phyloP scores from a whole-genome alignment of 805 yeast genomes.

The Torulaspora franciscae region DNA sequence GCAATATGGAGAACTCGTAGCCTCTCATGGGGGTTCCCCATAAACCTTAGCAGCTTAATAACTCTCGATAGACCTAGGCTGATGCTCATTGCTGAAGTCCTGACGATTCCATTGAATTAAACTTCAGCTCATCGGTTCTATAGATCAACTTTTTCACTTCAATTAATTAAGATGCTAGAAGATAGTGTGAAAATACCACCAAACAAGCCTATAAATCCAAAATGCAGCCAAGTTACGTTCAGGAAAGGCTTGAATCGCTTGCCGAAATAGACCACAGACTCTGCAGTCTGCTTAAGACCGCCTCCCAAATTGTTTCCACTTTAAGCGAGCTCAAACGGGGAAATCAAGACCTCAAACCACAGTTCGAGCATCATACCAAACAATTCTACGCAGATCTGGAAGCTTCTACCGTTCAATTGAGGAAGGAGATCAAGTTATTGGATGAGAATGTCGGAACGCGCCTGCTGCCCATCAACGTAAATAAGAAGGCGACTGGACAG shows the following conservation, averaged over 20 bases:
- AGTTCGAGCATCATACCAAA: constrained; percentile 28
- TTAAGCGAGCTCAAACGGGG: constrained; percentile 33
- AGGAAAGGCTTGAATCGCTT: constrained; percentile 28
- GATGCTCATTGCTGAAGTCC: constrained; percentile 40
- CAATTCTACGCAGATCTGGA: constrained; percentile 28
- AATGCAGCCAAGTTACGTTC: constrained; percentile 33
- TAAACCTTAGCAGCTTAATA: constrained; percentile 38
- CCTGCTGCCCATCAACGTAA: constrained; percentile 31
- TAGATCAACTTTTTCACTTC: not conserved
- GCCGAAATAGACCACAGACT: constrained; percentile 28
- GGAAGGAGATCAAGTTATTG: constrained; percentile 28
- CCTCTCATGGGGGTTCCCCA: constrained; percentile 66
- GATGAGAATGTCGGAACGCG: constrained; percentile 33
- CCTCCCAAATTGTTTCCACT: constrained; percentile 31
- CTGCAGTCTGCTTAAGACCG: constrained; percentile 27
- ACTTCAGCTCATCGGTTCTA: not conserved
- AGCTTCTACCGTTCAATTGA: constrained; percentile 20
- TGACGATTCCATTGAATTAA: not conserved
- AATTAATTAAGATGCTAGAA: not conserved
- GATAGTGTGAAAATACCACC: not conserved
- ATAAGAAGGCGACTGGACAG: constrained; percentile 33
- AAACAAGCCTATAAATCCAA: not conserved
- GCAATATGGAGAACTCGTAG: constrained; percentile 82
- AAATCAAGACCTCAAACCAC: constrained; percentile 27
- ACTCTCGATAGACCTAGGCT: constrained; percentile 57